Base-by-base conservation (phyloP, 441 rosid genomes). In the Brassica balearica region DNA sequence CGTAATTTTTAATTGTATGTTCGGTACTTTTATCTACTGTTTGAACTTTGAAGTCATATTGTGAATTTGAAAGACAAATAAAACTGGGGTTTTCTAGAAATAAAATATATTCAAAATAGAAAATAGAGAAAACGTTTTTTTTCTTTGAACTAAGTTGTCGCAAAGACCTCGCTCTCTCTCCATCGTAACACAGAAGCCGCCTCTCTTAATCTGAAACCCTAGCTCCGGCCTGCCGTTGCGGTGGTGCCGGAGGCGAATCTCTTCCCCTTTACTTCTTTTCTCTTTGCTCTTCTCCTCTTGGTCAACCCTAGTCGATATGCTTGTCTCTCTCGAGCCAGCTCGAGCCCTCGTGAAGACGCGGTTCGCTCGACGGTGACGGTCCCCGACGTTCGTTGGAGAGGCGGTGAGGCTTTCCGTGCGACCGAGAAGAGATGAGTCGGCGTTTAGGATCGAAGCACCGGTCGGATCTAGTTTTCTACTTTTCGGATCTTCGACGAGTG, bases 1-100 rank as follows among this genome's bases (percentile, higher is more conserved):
- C 68, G 41, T 77, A n/a, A 46, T 43, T 77, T 56, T 66, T 58
- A 72, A 77, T 71, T 56, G 38, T 68, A 60, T 69, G 65, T 34
- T 63, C 43, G 8, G 56, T 70, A 11, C 74, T 48, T 75, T 62
- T 14, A 8, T 62, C 43, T 48, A 76, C 74, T 69, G 53, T 43
- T 76, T 76, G 53, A 60, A 53, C 59, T 53, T 15, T 53, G 59
- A 53, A 60, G 62, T 27, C 36, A 38, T 58, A 65, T 36, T 32
- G 65, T 38, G 48, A 63, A 8, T 62, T 38, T 0, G 48, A 69
- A 48, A 69, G 20, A 46, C 7, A 15, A 14, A 41, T 56, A 23
- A 65, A 19, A 25, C 15, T 17, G 53, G 63, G 25, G 3, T 22
- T 69, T 14, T 43, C n/a, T 25, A 11, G 11, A 70, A 15, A 6